These are phyloP conservation scores for Colletotrichum sidae DNA, from an alignment of 2,329 filamentous ascomycete genomes.

Conservation along the genomic window DNA sequence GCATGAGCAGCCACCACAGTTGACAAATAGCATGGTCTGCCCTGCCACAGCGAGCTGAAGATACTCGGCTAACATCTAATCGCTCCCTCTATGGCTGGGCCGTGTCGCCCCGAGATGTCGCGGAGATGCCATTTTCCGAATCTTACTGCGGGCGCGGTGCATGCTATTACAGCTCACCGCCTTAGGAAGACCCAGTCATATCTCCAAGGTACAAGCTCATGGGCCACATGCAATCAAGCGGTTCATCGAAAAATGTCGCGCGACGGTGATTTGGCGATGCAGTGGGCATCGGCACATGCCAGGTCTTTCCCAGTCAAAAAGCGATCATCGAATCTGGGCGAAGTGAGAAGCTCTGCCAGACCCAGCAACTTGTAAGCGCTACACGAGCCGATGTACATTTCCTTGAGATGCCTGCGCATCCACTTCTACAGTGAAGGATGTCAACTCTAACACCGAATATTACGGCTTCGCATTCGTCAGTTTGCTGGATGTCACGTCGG, in stretches of 20 bases:
- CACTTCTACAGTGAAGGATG: slow-evolving; percentile 2
- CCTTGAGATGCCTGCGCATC: not conserved
- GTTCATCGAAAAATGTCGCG: too few species aligned
- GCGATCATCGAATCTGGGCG: not conserved
- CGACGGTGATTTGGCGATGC: too few species aligned
- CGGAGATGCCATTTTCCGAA: too few species aligned
- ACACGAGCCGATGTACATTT: not conserved
- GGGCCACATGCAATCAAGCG: too few species aligned
- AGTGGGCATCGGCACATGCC: too few species aligned
- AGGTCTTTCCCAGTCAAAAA: not conserved
- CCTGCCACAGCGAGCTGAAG: slow-evolving; percentile 26
- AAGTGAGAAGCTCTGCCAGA: not conserved
- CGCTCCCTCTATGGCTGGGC: too few species aligned
- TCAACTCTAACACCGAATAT: not conserved
- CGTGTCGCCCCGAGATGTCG: too few species aligned
- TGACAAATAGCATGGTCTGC: slow-evolving; percentile 36
- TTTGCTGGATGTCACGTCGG: not conserved
- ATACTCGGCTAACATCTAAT: not conserved
- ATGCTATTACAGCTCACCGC: too few species aligned
- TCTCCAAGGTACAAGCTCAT: too few species aligned
- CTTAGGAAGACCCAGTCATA: too few species aligned
- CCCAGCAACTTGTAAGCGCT: not conserved
- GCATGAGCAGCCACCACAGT: slow-evolving; percentile 11
- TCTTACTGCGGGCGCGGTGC: too few species aligned
- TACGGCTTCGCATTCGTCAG: not conserved